A percentile compares a stretch with the other conserved stretches of the same genome.
phyloP scores from a whole-genome alignment of 805 yeast genomes.

The Schizosaccharomyces japonicus region DNA sequence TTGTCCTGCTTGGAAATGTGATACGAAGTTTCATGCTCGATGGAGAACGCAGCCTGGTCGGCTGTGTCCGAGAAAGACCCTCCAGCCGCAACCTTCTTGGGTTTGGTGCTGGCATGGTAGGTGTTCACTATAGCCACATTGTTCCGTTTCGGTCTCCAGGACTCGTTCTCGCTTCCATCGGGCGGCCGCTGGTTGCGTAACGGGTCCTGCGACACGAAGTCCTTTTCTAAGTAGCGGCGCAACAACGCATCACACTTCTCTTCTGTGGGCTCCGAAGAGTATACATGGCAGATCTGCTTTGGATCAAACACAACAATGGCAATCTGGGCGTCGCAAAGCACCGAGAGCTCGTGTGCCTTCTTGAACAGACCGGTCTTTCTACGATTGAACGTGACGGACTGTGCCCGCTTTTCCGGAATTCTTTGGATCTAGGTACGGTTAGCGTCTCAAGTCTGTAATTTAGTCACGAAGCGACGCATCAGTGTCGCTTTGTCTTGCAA shows the following conservation, averaged over 20 bases:
- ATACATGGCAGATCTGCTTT: constrained; percentile 4
- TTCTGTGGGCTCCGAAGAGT: neutral
- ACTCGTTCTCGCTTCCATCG: neutral
- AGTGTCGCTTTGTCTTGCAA: too few relatives aligned
- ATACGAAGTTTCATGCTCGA: too few relatives aligned
- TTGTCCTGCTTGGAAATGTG: too few relatives aligned
- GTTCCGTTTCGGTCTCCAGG: neutral
- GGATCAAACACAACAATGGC: constrained; percentile 58
- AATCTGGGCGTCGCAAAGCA: constrained; percentile 76
- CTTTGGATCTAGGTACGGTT: neutral
- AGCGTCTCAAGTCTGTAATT: too few relatives aligned
- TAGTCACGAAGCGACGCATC: too few relatives aligned
- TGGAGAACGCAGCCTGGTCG: too few relatives aligned
- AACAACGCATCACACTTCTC: neutral
- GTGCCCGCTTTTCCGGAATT: neutral
- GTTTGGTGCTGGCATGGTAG: too few relatives aligned
- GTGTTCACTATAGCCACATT: too few relatives aligned
- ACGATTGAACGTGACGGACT: constrained; percentile 53
- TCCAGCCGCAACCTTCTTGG: too few relatives aligned
- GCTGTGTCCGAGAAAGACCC: too few relatives aligned
- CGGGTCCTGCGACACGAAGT: constrained; percentile 1
- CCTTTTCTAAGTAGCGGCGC: neutral
- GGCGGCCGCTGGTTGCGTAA: neutral
- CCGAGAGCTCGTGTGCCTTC: constrained; percentile 66
- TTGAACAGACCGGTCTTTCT: constrained; percentile 77